Percentiles rank a stretch among this genome's conserved stretches.
phyloP scores from a whole-genome alignment of 345 rosid genomes.

The Anacardium occidentale region DNA sequence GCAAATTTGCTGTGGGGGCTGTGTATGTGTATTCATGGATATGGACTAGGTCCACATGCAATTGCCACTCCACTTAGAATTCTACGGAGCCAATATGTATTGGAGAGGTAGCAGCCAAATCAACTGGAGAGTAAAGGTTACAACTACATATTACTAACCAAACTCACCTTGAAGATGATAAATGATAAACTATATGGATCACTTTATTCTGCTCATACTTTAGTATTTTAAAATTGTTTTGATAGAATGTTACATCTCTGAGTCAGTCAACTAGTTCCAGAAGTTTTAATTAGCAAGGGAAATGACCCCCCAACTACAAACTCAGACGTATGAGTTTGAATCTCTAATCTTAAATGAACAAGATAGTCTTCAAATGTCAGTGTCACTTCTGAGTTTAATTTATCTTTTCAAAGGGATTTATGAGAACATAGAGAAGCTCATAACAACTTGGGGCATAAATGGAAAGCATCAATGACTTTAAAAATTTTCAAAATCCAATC shows the following conservation, averaged over 20 bases:
- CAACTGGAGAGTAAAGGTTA: not conserved
- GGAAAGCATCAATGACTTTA: not conserved
- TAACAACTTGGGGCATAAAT: not conserved
- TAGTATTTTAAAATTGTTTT: not conserved
- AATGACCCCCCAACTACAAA: not conserved
- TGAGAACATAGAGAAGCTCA: not conserved
- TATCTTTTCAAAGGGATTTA: not conserved
- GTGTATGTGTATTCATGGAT: too few relatives aligned
- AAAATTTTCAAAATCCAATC: constrained; percentile 1
- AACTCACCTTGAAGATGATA: too few relatives aligned
- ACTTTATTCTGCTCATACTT: not conserved
- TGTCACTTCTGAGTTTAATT: not conserved
- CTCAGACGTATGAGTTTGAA: not conserved
- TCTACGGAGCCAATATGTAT: not conserved
- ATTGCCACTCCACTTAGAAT: not conserved
- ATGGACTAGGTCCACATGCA: too few relatives aligned
- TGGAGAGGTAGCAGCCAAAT: not conserved
- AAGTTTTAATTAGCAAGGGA: not conserved
- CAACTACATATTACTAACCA: not conserved
- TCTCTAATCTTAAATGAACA: not conserved
- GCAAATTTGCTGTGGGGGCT: too few relatives aligned
- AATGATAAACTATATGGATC: not conserved
- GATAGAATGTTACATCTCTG: not conserved
- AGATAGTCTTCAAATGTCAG: not conserved
- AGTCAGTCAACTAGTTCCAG: constrained; percentile 1